Percentiles rank a stretch among this genome's conserved stretches.
These are phyloP conservation scores for Porcisia deanei DNA, from an alignment of 208 protist genomes.

Conservation along the genomic window DNA sequence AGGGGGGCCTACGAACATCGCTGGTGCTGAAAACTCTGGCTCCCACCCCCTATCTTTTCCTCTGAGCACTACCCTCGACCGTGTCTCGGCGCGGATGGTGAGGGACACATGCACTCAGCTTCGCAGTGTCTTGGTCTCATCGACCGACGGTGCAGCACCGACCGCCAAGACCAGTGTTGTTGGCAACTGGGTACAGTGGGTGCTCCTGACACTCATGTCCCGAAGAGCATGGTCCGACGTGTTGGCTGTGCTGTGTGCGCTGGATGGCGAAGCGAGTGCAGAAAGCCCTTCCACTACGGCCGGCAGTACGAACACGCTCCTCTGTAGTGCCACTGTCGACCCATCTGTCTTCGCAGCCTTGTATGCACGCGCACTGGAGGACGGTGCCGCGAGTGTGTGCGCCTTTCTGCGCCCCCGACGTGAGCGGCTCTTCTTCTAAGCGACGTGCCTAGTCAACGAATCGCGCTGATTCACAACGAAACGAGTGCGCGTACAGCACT, in stretches of 20 bases:
- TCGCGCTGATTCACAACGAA: background rate
- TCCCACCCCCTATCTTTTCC: background rate
- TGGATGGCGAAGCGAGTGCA: slow-evolving; percentile 1
- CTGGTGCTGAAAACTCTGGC: background rate
- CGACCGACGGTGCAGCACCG: background rate
- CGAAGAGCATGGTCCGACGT: slow-evolving; percentile 20
- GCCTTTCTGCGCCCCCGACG: slow-evolving; percentile 49
- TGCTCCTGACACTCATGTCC: slow-evolving; percentile 25
- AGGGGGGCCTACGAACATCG: background rate
- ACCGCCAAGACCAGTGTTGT: slow-evolving; percentile 6
- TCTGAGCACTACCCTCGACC: slow-evolving; percentile 9
- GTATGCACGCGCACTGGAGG: slow-evolving; percentile 55
- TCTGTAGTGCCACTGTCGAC: slow-evolving; percentile 41
- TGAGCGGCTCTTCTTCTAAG: slow-evolving; percentile 75
- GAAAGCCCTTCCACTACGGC: background rate
- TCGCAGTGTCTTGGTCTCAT: background rate
- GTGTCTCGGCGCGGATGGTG: slow-evolving; percentile 10
- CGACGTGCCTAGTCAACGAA: background rate
- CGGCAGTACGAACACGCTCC: slow-evolving; percentile 9
- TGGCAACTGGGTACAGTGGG: slow-evolving; percentile 34
- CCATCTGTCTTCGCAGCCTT: slow-evolving; percentile 56
- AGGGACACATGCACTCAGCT: slow-evolving; percentile 13
- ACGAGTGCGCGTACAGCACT: background rate
- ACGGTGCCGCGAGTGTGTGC: slow-evolving; percentile 60
- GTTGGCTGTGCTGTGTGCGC: slow-evolving; percentile 16